These are phyloP conservation scores for Phycomyces nitens DNA, from an alignment of 192 early-diverging fungal species.

Conservation along the genomic window DNA sequence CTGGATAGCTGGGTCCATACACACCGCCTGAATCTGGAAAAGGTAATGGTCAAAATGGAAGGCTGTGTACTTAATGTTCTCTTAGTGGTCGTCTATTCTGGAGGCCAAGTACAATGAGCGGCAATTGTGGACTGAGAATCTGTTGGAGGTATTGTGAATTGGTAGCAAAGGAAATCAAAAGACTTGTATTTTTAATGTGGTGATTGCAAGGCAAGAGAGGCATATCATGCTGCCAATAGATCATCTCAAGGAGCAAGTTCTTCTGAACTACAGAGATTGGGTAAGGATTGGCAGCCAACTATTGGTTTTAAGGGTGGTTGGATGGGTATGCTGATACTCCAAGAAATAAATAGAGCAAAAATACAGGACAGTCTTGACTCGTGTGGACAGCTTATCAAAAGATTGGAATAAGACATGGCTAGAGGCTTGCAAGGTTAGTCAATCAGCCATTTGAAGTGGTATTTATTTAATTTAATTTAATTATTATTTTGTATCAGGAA, in stretches of 20 bases:
- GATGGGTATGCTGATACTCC: background rate
- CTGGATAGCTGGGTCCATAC: conserved; percentile 5
- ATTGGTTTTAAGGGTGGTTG: background rate
- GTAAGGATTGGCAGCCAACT: no score
- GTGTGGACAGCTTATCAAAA: conserved; percentile 16
- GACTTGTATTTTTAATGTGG: background rate
- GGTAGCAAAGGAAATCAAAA: background rate
- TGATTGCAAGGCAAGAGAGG: conserved; percentile 5
- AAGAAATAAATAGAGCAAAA: conserved; percentile 11
- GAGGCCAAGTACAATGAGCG: background rate
- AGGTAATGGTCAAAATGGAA: conserved; percentile 4
- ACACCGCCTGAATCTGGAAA: background rate
- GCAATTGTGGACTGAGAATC: background rate
- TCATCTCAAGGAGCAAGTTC: background rate
- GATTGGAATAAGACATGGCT: conserved; percentile 21
- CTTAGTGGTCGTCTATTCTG: conserved; percentile 2
- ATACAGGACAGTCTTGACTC: conserved; percentile 8
- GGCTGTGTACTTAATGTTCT: background rate
- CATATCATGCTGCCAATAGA: background rate
- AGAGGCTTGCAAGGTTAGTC: conserved; percentile 19
- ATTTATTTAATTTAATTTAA: background rate
- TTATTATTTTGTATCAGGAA: background rate
- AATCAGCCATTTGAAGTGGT: background rate
- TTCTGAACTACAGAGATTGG: background rate
- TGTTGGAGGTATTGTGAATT: conserved; percentile 8